Base-by-base conservation (phyloP, 176 grass and related monocot genomes). In the Hsuehochloa calcarea region DNA sequence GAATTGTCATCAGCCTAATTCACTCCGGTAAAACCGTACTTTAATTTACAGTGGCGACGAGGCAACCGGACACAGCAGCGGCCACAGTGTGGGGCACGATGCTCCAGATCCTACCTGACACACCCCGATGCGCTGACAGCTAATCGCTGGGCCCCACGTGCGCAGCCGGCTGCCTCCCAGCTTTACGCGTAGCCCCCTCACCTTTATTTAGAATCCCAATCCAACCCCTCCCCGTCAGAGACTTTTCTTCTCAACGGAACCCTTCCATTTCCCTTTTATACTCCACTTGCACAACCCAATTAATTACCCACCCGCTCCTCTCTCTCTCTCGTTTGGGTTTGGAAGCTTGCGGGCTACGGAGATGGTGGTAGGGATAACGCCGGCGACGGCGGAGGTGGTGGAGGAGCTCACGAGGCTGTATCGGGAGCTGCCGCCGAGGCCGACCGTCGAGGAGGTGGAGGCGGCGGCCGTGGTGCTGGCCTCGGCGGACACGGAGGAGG, bases 401-500 rank as follows among this genome's bases (percentile, higher is more conserved):
- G 93, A 87, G 82, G 96, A 92, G 77, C 87, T 98, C 34, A 92
- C 91, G 61, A 82, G 87, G 63, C 71, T 95, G 63, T 93, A 90
- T 77, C 61, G 96, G 43, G 87, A 89, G 65, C 86, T 98, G 1
- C 93, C 96, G 4, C 87, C 88, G 65, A 81, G 96, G 64, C 96
- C 93, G 4, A 31, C 83, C 31, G 82, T 98, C 43, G 96, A 98
- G 49, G 91, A 98, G 54, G 87, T 93, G 34, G 87, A 92, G 79
- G 96, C 93, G 35, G 95, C 96, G 76, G 85, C 78, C 63, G 93
- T 87, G 31, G 93, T 98, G 68, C 75, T 95, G 49, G 45, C 77
- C 29, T 90, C 91, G 62, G 85, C 91, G 10, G 90, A 83, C 65
- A 65, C 91, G 40, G 91, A 95, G 65, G 87, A 98, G 82, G 91